Percentiles rank a stretch among this genome's conserved stretches.
Evolutionary conservation across 139 green algal genomes (phyloP).

Genomic region (Picochlorum sp.): DNA sequence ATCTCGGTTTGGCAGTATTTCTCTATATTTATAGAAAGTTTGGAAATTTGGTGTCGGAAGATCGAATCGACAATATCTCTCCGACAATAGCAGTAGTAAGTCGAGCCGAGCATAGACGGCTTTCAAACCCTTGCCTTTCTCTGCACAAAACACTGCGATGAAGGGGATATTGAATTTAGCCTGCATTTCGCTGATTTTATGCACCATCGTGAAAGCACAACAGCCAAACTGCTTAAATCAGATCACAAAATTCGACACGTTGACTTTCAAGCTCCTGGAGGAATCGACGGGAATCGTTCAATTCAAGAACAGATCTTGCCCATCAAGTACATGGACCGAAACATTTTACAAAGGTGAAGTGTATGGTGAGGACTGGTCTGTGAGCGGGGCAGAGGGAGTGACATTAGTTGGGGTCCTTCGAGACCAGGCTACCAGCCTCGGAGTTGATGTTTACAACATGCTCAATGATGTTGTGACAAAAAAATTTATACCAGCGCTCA

Average conservation of each 20-base stretch:
- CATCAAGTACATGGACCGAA: background rate
- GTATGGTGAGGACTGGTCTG: background rate
- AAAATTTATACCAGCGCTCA: background rate
- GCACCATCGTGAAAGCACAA: background rate
- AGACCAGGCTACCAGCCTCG: background rate
- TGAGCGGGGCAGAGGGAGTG: background rate
- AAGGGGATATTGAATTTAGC: background rate
- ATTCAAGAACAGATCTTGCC: slow-evolving; percentile 1
- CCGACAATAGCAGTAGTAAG: background rate
- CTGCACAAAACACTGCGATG: background rate
- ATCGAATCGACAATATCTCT: background rate
- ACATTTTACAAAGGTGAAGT: background rate
- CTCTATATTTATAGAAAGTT: background rate
- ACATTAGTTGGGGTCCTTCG: background rate
- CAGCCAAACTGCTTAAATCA: slow-evolving; percentile 1
- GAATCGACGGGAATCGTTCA: background rate
- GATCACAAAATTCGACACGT: background rate
- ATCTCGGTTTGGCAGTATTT: background rate
- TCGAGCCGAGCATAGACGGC: background rate
- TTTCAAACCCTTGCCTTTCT: background rate
- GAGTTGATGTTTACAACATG: slow-evolving; percentile 1
- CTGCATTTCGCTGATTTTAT: background rate
- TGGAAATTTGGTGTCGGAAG: background rate
- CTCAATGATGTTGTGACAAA: background rate
- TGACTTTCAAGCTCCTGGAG: background rate